A percentile compares a stretch with the other conserved stretches of the same genome.
phyloP scores from a whole-genome alignment of 495 filamentous ascomycete species.

The Lepraria neglecta region DNA sequence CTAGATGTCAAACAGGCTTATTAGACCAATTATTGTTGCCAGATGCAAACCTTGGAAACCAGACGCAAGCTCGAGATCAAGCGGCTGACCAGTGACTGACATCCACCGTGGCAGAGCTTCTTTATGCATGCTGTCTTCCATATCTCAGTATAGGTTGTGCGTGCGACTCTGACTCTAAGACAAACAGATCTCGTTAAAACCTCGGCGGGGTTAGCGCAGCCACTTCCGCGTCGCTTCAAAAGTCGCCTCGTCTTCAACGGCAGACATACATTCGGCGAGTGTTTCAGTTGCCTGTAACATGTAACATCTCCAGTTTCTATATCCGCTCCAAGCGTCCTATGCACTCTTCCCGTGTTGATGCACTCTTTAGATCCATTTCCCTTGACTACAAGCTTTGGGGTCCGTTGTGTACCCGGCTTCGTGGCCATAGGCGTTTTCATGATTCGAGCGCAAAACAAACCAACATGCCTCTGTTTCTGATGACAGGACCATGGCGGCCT shows the following conservation, averaged over 20 bases:
- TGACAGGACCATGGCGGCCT: slow-evolving; percentile 8
- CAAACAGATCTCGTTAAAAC: no score
- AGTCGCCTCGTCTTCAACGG: no score
- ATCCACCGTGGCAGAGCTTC: slow-evolving; percentile 29
- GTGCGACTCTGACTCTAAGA: no score
- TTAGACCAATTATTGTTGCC: background rate
- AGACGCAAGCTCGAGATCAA: slow-evolving; percentile 27
- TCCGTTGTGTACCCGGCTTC: background rate
- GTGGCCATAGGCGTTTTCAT: background rate
- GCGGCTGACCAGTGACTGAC: slow-evolving; percentile 36
- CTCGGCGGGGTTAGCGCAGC: no score
- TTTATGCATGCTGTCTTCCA: background rate
- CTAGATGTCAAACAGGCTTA: slow-evolving; percentile 3
- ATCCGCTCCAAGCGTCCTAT: slow-evolving; percentile 15
- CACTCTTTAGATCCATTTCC: background rate
- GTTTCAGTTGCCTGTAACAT: background rate
- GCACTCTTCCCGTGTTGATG: background rate
- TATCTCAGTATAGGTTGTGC: background rate
- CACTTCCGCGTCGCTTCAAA: no score
- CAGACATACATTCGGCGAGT: no score
- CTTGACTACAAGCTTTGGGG: background rate
- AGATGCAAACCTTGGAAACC: slow-evolving; percentile 32
- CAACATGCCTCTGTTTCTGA: slow-evolving; percentile 6
- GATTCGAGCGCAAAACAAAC: slow-evolving; percentile 17
- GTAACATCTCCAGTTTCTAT: background rate